Base-by-base conservation (phyloP, 768 basidiomycete genomes). In the Pleurotus tuber-regium region DNA sequence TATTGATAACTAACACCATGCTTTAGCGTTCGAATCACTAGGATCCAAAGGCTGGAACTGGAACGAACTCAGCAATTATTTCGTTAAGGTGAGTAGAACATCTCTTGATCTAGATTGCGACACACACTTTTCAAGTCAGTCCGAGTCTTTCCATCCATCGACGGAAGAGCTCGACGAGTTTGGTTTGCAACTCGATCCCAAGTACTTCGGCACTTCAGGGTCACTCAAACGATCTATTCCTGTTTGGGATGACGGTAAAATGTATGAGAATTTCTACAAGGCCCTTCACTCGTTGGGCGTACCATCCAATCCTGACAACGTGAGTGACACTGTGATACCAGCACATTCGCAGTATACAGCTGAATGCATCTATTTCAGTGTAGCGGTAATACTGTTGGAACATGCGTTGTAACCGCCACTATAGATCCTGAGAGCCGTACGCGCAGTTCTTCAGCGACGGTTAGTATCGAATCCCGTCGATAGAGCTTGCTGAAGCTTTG, bases 11-110 rank as follows among this genome's bases (percentile, higher is more conserved):
- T n/a, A n/a, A n/a, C n/a, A n/a, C n/a, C n/a, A 7, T 16, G 25
- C 5, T 30, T 6, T 35, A 59, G 60, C 51, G 5, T 51, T 59
- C 43, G 56, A 53, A 26, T 18, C 50, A 3, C 52, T 59, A 19
- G 59, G 60, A 25, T 50, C 51, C 3, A 33, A 50, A 3, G 59
- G 59, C n/a, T 61, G 59, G 60, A 43, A 51, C 50, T 61, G 59
- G 59, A 44, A 54, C 2, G 53, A 56, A 5, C 53, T 61, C 1
- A 10, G 52, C 7, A 40, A 28, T 16, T 60, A 61, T 38, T 61
- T 61, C 41, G 35, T 51, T 11, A 51, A 43, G 53, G 59, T 60
- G 18, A 40, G 36, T 14, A 6, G 33, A 19, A 4, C 21, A 14
- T 16, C 25, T 19, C n/a, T 4, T 5, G 8, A 18, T 29, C 9